Evolutionary conservation across 305 asterid species (phyloP), one percentile per base, ranked within the genome.

Genomic region (Fraxinus sp.): DNA sequence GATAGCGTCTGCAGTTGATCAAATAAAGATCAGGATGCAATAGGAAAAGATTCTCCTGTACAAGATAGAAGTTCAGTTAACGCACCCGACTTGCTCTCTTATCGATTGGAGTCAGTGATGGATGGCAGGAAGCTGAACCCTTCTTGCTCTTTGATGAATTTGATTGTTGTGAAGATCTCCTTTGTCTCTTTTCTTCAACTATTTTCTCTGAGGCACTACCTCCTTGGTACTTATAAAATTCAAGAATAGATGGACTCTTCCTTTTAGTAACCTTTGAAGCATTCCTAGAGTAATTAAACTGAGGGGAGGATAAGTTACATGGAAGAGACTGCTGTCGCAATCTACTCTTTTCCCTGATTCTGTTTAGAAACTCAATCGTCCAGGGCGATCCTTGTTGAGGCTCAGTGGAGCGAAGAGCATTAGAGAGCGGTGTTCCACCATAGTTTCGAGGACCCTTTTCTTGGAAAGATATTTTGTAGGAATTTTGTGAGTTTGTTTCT

Each of bases 351-450:
- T 95, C 98, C 87, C 90, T 94, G 81, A 95, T 89, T 87, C 95
- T 89, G 91, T 97, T 95, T 55, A 97, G 96, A 86, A 97, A 97
- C 76, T 97, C 98, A 76, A 90, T 86, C 33, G 96, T 93, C 98
- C 98, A 97, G 59, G 98, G 98, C 22, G 98, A 93, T 88, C 93
- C 95, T 84, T 71, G 85, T 80, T 80, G 92, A 74, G 78, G 84
- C 81, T 85, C 91, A 84, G 91, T 81, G 84, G 97, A 88, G 83
- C 87, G 92, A 79, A 93, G 91, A 81, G 98, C 97, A 71, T 91
- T 91, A 84, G 92, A 90, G 72, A 93, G 93, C 64, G 95, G 92
- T 39, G 97, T 92, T 83, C 87, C 90, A 75, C 89, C 91, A 83
- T 79, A 87, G 86, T 81, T 78, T 80, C 36, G 83, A 39, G 81